phyloP scores from a whole-genome alignment of 352 stramenopile species.

The Aphanomyces euteiches region DNA sequence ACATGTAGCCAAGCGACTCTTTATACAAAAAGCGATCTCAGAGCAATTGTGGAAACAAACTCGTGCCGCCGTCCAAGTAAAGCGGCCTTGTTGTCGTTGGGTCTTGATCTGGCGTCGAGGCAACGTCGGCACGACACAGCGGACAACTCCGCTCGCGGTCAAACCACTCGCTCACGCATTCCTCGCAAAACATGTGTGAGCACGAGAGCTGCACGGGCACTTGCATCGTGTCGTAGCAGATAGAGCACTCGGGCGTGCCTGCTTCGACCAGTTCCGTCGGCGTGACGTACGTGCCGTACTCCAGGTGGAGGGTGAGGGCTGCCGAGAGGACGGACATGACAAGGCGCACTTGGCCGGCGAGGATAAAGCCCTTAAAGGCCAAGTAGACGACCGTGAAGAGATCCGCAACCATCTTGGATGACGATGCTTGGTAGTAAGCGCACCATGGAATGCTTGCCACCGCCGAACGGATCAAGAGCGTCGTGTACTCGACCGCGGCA shows the following conservation, averaged over 20 bases:
- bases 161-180: constrained; percentile 81
- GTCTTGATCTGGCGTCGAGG: constrained; percentile 34
- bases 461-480: constrained; percentile 61
- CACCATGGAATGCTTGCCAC: constrained; percentile 66
- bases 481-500: constrained; percentile 66
- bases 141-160: constrained; percentile 78
- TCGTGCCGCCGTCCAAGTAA: constrained; percentile 74
- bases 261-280: constrained; percentile 58
- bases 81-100: constrained; percentile 34
- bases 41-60: constrained; percentile 66
- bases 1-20: background rate
- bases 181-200: constrained; percentile 81
- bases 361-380: constrained; percentile 41
- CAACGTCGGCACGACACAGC: constrained; percentile 60
- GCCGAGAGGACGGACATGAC: constrained; percentile 34
- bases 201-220: constrained; percentile 68
- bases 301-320: constrained; percentile 56
- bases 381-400: constrained; percentile 73
- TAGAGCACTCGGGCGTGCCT: constrained; percentile 65
- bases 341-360: constrained; percentile 5
- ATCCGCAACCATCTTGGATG: constrained; percentile 69
- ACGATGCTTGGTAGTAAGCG: constrained; percentile 67
- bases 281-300: constrained; percentile 65
- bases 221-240: constrained; percentile 77
- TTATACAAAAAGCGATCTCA: constrained; percentile 33